Conservation (phyloP, 148 eudicot genomes). For the Rhododendron williamsianum region DNA sequence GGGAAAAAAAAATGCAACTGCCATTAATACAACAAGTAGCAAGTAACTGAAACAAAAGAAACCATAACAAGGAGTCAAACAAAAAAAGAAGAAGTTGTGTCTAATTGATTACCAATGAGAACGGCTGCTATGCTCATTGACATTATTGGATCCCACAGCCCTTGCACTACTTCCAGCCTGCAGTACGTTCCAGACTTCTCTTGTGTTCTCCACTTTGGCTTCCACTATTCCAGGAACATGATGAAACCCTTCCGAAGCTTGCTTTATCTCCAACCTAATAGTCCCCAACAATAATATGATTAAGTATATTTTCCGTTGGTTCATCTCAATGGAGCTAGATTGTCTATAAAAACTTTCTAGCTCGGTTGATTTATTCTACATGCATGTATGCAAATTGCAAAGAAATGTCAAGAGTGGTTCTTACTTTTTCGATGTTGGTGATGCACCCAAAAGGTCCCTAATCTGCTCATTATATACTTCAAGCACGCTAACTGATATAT, state of each 20-base stretch:
- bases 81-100: not conserved
- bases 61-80: not conserved
- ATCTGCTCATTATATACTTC: constrained; percentile 98
- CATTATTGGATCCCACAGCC: constrained; percentile 93
- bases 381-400: not conserved
- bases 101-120: constrained; percentile 68
- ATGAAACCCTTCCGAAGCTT: constrained; percentile 75
- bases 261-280: constrained; percentile 83
- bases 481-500: constrained; percentile 84
- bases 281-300: not conserved
- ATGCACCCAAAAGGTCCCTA: constrained; percentile 66
- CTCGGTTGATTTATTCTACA: not conserved
- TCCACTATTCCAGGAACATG: constrained; percentile 88
- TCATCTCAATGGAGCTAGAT: not conserved
- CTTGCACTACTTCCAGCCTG: constrained; percentile 82
- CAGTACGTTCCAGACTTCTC: constrained; percentile 83
- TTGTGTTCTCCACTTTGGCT: constrained; percentile 65
- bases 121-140: constrained; percentile 93
- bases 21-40: not conserved
- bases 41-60: not conserved
- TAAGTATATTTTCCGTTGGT: not conserved
- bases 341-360: not conserved
- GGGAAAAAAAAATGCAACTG: not conserved
- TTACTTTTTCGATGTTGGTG: constrained; percentile 66
- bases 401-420: not conserved